phyloP scores from a whole-genome alignment of 306 rosid species.

The Medicago truncatula region DNA sequence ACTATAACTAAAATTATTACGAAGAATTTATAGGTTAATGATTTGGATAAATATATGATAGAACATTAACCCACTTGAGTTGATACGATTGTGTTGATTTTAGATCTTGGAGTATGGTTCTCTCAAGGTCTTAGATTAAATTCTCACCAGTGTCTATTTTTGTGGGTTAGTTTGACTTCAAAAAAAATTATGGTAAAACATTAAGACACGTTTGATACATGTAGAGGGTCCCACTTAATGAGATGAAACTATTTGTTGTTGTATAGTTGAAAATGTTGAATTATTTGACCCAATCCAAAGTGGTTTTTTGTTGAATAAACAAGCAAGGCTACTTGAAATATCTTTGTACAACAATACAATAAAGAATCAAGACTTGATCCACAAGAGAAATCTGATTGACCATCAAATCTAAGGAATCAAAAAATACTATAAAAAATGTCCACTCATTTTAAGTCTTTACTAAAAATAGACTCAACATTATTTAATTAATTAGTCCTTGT shows the following conservation, averaged over 20 bases:
- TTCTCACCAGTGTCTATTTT: no score
- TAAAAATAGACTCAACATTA: conserved; percentile 14
- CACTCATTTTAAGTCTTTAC: conserved; percentile 31
- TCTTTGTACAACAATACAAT: neutral
- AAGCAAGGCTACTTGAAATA: conserved; percentile 26
- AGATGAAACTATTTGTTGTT: no score
- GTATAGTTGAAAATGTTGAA: neutral
- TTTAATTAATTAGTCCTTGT: conserved; percentile 35
- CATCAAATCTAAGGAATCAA: neutral
- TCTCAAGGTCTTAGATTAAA: no score
- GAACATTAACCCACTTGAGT: no score
- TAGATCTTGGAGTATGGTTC: no score
- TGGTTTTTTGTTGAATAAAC: neutral
- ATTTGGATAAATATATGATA: no score
- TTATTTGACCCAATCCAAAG: neutral
- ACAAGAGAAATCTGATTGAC: conserved; percentile 48
- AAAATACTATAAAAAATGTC: conserved; percentile 27
- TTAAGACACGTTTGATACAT: no score
- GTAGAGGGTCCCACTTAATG: no score
- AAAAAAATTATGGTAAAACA: no score
- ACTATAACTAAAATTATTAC: no score
- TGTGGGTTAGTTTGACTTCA: no score
- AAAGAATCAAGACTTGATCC: conserved; percentile 42
- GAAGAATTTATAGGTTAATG: neutral
- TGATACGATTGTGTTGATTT: no score